Evolutionary conservation across 345 rosid genomes (phyloP).

Genomic region (Citropsis articulata): DNA sequence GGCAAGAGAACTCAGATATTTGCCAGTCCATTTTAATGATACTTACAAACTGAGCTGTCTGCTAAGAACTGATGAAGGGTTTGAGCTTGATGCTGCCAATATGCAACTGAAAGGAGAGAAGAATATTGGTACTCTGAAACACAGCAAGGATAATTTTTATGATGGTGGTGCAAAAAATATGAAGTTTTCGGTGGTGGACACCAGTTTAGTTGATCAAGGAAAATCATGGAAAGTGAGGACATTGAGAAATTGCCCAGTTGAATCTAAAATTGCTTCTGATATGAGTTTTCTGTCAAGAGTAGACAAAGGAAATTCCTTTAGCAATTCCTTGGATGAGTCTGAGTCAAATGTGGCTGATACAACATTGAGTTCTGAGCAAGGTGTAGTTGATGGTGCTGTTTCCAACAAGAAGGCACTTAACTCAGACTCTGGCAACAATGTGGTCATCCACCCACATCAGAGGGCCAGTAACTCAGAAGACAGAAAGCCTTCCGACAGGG

Average conservation of each 20-base stretch:
- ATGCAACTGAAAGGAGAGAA: slow-evolving; percentile 28
- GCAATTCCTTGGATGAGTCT: slow-evolving; percentile 17
- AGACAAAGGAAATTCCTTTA: slow-evolving; percentile 14
- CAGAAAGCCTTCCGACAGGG: slow-evolving; percentile 29
- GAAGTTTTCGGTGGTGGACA: slow-evolving; percentile 54
- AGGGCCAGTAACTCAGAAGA: slow-evolving; percentile 15
- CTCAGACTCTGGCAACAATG: slow-evolving; percentile 25
- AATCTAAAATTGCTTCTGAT: slow-evolving; percentile 21
- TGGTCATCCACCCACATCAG: slow-evolving; percentile 23
- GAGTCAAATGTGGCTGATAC: slow-evolving; percentile 8
- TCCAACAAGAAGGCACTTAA: slow-evolving; percentile 25
- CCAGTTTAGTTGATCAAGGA: slow-evolving; percentile 45
- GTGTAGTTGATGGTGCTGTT: slow-evolving; percentile 8
- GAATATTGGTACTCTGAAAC: slow-evolving; percentile 4
- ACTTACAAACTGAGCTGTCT: slow-evolving; percentile 27
- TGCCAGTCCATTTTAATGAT: slow-evolving; percentile 29
- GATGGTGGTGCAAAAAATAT: slow-evolving; percentile 15
- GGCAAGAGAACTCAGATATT: slow-evolving; percentile 42
- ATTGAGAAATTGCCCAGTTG: slow-evolving; percentile 39
- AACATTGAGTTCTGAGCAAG: slow-evolving; percentile 2
- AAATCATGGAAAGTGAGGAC: slow-evolving; percentile 36
- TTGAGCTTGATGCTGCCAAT: slow-evolving; percentile 23
- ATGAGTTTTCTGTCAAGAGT: slow-evolving; percentile 13
- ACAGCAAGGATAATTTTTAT: slow-evolving; percentile 10
- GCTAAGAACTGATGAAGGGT: slow-evolving; percentile 26